Evolutionary conservation across 768 basidiomycete genomes (phyloP), one percentile per base, ranked within the genome.

Genomic region (Coprinopsis sp.): DNA sequence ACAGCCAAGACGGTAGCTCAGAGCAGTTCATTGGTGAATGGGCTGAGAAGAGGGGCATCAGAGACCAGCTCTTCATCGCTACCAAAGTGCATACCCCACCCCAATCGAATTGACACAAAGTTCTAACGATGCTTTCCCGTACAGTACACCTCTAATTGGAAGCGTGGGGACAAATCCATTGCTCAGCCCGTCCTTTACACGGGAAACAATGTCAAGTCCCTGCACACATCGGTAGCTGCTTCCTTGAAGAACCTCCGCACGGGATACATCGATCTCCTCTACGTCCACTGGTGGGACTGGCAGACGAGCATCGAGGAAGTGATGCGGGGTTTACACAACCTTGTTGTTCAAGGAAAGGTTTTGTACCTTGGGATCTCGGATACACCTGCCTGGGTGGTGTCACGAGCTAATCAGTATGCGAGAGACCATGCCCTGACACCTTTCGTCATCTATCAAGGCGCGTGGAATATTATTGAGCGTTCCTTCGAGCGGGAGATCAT

Each of bases 401-500:
- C 70, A 4, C 62, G 65, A 42, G 73, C 72, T 3, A 79, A 81
- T 54, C 67, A 71, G 43, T 79, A 76, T 43, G 76, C 78, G 11
- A 62, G 71, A 1, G 63, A 67, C 25, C 70, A 78, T 33, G 76
- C 66, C 0, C 58, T 74, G 43, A 71, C 73, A 0, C 78, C 73
- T 3, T 82, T 81, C 55, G 64, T 66, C 21, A 64, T 81, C 23
- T 81, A 80, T 56, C 78, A 76, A 61, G 78, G 73, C 3, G 49
- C 44, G 6, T 75, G 71, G 72, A 71, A 65, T 52, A 58, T 72
- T 14, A 57, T 74, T 48, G 52, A 66, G 5, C 68, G 79, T 29
- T 71, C 72, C 22, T 65, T 79, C 36, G 78, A 81, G 57, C 66
- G 77, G 6, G 78, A 79, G 1, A 74, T 79, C 44, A 71, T 80